Conservation (phyloP, 2,329 filamentous ascomycete genomes). For the Shiraia bambusicola region DNA sequence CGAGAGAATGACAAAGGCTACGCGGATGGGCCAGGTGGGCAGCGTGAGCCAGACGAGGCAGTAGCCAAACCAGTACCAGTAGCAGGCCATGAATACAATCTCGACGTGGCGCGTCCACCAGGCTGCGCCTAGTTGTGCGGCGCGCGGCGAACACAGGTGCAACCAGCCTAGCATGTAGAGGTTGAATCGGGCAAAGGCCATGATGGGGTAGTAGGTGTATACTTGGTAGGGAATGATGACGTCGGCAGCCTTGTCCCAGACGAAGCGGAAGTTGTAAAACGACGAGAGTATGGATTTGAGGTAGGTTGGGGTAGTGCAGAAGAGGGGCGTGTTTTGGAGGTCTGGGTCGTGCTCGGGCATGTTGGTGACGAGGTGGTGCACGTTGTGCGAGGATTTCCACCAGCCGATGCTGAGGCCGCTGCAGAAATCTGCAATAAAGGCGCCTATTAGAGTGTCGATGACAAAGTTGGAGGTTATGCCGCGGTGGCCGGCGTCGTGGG, state of each 20-base stretch:
- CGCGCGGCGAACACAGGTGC: slow-evolving; percentile 69
- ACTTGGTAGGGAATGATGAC: slow-evolving; percentile 72
- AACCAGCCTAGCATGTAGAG: slow-evolving; percentile 80
- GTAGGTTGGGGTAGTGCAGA: slow-evolving; percentile 82
- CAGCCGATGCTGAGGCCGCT: slow-evolving; percentile 67
- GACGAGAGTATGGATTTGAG: slow-evolving; percentile 72
- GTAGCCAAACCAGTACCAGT: slow-evolving; percentile 88
- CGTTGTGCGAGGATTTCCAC: slow-evolving; percentile 71
- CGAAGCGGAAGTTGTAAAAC: slow-evolving; percentile 80
- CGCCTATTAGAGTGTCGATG: slow-evolving; percentile 60
- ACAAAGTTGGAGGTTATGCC: slow-evolving; percentile 63
- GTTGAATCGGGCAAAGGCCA: slow-evolving; percentile 83
- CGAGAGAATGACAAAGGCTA: slow-evolving; percentile 75
- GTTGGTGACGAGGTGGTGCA: slow-evolving; percentile 68
- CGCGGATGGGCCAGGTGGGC: slow-evolving; percentile 66
- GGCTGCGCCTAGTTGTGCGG: slow-evolving; percentile 72
- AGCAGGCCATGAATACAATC: slow-evolving; percentile 71
- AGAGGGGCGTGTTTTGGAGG: slow-evolving; percentile 72
- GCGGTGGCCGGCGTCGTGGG: slow-evolving; percentile 65
- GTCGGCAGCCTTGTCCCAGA: slow-evolving; percentile 73
- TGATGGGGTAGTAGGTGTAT: slow-evolving; percentile 79
- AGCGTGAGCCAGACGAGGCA: slow-evolving; percentile 72
- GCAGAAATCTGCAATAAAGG: slow-evolving; percentile 66
- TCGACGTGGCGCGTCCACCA: slow-evolving; percentile 86
- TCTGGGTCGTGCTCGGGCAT: slow-evolving; percentile 53